phyloP scores from a whole-genome alignment of 2,329 filamentous ascomycete species.

The Chrysoporthe cubensis region DNA sequence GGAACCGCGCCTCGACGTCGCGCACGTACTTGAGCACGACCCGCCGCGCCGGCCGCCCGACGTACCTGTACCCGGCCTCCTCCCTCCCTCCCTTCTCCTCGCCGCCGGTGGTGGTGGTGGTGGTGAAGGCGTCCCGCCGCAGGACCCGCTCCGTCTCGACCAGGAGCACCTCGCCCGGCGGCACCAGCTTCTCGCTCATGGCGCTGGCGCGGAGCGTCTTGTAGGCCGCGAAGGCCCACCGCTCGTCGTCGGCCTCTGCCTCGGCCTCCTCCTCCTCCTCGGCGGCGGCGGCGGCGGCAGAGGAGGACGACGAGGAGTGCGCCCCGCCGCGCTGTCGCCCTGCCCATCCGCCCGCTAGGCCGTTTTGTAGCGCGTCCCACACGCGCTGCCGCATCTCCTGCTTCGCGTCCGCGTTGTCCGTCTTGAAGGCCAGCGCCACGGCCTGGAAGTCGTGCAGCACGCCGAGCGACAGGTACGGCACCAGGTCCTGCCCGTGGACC shows the following conservation, averaged over 20 bases:
- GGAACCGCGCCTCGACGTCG: conserved; percentile 72
- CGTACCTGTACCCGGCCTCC: conserved; percentile 30
- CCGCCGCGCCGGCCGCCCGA: conserved; percentile 69
- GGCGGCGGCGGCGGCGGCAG: conserved; percentile 33
- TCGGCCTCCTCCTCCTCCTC: conserved; percentile 32
- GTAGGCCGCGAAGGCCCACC: conserved; percentile 71
- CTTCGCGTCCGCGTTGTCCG: conserved; percentile 69
- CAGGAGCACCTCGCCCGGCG: conserved; percentile 76
- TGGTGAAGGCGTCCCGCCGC: conserved; percentile 66
- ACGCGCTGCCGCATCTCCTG: conserved; percentile 68
- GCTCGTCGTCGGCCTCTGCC: conserved; percentile 28
- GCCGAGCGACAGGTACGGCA: conserved; percentile 74
- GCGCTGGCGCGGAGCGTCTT: conserved; percentile 69
- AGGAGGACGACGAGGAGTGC: too few relatives aligned
- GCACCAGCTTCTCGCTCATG: conserved; percentile 70
- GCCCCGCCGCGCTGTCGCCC: conserved; percentile 30
- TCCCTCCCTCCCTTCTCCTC: conserved; percentile 15
- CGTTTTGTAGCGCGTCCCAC: conserved; percentile 67
- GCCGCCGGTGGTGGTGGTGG: conserved; percentile 35
- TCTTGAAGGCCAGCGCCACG: conserved; percentile 73
- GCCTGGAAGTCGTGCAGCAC: conserved; percentile 76
- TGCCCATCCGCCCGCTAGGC: conserved; percentile 65
- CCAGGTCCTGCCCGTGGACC: conserved; percentile 73
- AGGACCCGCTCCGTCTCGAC: conserved; percentile 71
- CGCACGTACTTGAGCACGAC: conserved; percentile 72